phyloP scores from a whole-genome alignment of 75 land plant species.

The Selaginella tamariscina region DNA sequence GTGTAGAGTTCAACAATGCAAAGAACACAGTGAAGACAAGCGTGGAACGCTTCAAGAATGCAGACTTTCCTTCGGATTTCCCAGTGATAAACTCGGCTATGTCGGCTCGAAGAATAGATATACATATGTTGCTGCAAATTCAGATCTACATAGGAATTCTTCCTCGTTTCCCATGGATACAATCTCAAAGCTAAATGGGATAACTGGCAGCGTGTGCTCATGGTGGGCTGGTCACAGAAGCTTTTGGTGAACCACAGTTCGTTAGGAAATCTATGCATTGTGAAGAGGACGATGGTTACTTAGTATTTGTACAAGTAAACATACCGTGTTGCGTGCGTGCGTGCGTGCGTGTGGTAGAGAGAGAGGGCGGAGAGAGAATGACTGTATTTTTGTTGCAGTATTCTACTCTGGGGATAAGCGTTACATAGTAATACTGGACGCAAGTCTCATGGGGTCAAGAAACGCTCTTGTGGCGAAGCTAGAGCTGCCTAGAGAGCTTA shows the following conservation, averaged over 20 bases:
- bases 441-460: conserved; percentile 37
- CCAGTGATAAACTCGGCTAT: conserved; percentile 39
- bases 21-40: background rate
- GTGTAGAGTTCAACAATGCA: background rate
- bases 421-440: conserved; percentile 57
- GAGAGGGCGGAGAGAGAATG: no score
- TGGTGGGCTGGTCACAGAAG: conserved; percentile 55
- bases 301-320: conserved; percentile 51
- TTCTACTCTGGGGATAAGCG: conserved; percentile 50
- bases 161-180: conserved; percentile 65
- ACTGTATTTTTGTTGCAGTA: no score
- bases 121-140: conserved; percentile 35
- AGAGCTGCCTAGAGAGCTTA: conserved; percentile 46
- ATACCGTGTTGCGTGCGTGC: no score
- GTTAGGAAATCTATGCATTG: conserved; percentile 15
- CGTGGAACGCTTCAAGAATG: conserved; percentile 27
- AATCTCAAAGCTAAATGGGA: conserved; percentile 36
- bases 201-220: conserved; percentile 4
- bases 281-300: conserved; percentile 57
- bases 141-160: conserved; percentile 32
- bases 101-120: conserved; percentile 30
- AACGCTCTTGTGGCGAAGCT: conserved; percentile 50
- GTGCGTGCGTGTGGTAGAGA: no score
- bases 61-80: conserved; percentile 44
- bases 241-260: conserved; percentile 67